Conservation (phyloP, 1,284 basidiomycete genomes). For the Apiotrichum porosum region DNA sequence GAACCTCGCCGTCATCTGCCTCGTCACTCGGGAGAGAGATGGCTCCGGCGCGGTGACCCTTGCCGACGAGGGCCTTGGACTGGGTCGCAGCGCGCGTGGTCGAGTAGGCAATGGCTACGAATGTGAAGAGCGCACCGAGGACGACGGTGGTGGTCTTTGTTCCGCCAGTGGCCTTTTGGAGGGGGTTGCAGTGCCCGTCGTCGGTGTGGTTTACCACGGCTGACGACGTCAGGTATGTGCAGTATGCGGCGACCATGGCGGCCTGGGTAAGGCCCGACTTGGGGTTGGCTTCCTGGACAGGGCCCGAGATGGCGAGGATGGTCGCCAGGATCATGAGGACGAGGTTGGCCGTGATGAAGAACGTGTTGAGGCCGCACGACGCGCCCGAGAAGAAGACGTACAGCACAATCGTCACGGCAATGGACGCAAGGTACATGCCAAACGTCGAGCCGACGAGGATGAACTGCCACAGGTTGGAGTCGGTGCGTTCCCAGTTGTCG, state of each 20-base stretch:
- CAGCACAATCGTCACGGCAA: slow-evolving; percentile 79
- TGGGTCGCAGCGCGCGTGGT: slow-evolving; percentile 94
- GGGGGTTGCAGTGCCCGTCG: slow-evolving; percentile 75
- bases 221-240: slow-evolving; percentile 90
- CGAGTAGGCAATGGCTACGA: slow-evolving; percentile 96
- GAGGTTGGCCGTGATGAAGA: slow-evolving; percentile 95
- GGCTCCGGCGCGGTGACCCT: slow-evolving; percentile 51
- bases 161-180: slow-evolving; percentile 55
- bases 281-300: slow-evolving; percentile 88
- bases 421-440: slow-evolving; percentile 74
- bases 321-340: slow-evolving; percentile 75
- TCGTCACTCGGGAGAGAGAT: slow-evolving; percentile 57
- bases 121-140: slow-evolving; percentile 91
- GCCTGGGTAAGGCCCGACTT: slow-evolving; percentile 92
- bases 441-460: slow-evolving; percentile 91
- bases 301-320: slow-evolving; percentile 74
- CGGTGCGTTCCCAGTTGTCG: slow-evolving; percentile 85
- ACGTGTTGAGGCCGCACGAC: slow-evolving; percentile 79
- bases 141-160: slow-evolving; percentile 84
- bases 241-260: slow-evolving; percentile 94
- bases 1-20: slow-evolving; percentile 56
- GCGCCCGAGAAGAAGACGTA: slow-evolving; percentile 87
- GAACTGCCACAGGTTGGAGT: slow-evolving; percentile 92
- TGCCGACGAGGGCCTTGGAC: slow-evolving; percentile 79
- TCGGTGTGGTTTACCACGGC: slow-evolving; percentile 91